Conservation (phyloP, 2,329 filamentous ascomycete genomes). For the Aureobasidium namibiae region DNA sequence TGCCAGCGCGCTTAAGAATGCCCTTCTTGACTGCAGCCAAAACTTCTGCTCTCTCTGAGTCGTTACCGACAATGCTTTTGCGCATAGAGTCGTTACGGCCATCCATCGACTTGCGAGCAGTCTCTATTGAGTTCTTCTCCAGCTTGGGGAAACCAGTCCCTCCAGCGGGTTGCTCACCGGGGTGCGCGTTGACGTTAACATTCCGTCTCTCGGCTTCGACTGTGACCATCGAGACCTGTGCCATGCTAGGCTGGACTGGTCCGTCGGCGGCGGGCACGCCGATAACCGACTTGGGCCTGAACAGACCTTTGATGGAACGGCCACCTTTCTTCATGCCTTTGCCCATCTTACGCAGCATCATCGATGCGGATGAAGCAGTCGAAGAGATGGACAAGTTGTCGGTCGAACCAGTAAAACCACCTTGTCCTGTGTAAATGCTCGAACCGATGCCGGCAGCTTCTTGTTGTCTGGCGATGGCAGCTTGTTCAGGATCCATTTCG, state of each 20-base stretch:
- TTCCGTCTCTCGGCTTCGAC: conserved; percentile 86
- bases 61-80: conserved; percentile 85
- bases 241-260: conserved; percentile 55
- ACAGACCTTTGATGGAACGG: conserved; percentile 84
- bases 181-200: conserved; percentile 67
- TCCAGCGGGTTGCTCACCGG: conserved; percentile 58
- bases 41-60: conserved; percentile 83
- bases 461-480: conserved; percentile 82
- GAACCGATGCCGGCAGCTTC: conserved; percentile 87
- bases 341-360: conserved; percentile 98
- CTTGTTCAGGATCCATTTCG: conserved; percentile 69
- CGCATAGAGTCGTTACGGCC: conserved; percentile 55
- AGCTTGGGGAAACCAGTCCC: conserved; percentile 77
- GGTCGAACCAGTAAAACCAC: conserved; percentile 80
- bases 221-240: conserved; percentile 90
- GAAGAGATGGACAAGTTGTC: conserved; percentile 91
- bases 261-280: conserved; percentile 67
- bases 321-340: conserved; percentile 95
- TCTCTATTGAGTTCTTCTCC: conserved; percentile 73
- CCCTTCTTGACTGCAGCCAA: conserved; percentile 89
- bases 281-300: conserved; percentile 86
- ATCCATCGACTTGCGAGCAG: conserved; percentile 33
- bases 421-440: conserved; percentile 83
- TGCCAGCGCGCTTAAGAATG: conserved; percentile 74
- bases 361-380: conserved; percentile 78